These are phyloP conservation scores for Phytophthora boehmeriae DNA, from an alignment of 352 stramenopile species.

Conservation along the genomic window DNA sequence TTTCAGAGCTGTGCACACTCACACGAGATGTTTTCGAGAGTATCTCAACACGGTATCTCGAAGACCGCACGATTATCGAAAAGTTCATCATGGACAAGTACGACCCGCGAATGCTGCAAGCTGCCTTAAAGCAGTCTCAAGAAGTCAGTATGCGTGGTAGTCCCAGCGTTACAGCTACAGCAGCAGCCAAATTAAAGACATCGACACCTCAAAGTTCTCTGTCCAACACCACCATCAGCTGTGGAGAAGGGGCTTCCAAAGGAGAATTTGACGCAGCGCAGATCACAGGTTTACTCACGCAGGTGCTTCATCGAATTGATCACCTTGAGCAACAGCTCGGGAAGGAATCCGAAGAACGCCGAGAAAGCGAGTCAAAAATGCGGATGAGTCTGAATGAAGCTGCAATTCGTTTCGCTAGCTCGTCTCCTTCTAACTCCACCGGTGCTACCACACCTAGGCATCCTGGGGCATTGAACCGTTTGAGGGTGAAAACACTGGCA, in stretches of 20 bases:
- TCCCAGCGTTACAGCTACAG: conserved; percentile 14
- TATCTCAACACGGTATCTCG: conserved; percentile 75
- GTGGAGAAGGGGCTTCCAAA: conserved; percentile 17
- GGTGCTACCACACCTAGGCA: conserved; percentile 6
- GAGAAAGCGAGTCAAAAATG: conserved; percentile 53
- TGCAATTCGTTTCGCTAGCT: conserved; percentile 7
- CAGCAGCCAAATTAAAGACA: conserved; percentile 17
- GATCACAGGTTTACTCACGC: conserved; percentile 39
- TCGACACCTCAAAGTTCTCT: background rate
- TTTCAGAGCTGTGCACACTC: conserved; percentile 79
- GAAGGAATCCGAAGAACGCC: conserved; percentile 49
- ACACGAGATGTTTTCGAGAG: conserved; percentile 79
- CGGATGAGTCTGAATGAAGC: conserved; percentile 30
- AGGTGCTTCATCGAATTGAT: conserved; percentile 59
- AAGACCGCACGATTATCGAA: conserved; percentile 82
- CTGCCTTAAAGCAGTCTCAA: conserved; percentile 77
- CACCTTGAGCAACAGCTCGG: conserved; percentile 57
- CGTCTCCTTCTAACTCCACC: conserved; percentile 2
- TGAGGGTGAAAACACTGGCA: conserved; percentile 20
- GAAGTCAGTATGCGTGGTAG: conserved; percentile 59
- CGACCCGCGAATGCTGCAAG: conserved; percentile 73
- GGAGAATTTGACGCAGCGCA: conserved; percentile 25
- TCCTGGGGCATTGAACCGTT: conserved; percentile 8
- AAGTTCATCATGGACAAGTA: conserved; percentile 90
- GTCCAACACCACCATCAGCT: conserved; percentile 18